phyloP scores from a whole-genome alignment of 2,329 filamentous ascomycete genomes.

The Fusarium dlaminii region DNA sequence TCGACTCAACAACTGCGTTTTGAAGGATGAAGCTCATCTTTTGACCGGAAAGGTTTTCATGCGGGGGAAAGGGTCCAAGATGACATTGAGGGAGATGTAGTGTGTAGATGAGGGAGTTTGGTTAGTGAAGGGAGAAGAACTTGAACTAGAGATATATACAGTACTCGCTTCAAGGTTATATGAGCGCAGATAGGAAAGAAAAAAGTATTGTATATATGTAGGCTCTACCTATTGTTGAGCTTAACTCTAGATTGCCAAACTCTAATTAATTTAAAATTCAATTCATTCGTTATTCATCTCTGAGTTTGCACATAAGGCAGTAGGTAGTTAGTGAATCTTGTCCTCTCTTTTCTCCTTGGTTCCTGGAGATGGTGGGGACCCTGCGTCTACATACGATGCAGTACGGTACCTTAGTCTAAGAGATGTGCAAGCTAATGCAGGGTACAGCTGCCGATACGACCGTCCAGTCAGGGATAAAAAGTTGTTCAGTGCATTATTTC shows the following conservation, averaged over 20 bases:
- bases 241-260: neutral
- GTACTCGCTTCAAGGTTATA: neutral
- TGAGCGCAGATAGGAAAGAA: neutral
- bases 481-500: neutral
- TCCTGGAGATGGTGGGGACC: conserved; percentile 7
- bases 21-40: neutral
- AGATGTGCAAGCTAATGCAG: conserved; percentile 17
- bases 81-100: conserved; percentile 6
- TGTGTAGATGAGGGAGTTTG: neutral
- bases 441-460: neutral
- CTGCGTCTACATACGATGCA: conserved; percentile 7
- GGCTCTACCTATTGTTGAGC: neutral
- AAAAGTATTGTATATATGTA: neutral
- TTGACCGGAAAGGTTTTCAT: neutral
- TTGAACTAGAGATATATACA: neutral
- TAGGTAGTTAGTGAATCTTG: neutral
- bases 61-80: neutral
- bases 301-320: neutral
- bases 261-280: neutral
- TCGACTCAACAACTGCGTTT: neutral
- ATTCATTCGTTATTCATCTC: neutral
- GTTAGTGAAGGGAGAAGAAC: neutral
- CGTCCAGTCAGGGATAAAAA: conserved; percentile 8
- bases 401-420: neutral
- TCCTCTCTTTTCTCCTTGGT: neutral